Conservation (phyloP, 208 protist genomes). For the Porcisia hertigi region DNA sequence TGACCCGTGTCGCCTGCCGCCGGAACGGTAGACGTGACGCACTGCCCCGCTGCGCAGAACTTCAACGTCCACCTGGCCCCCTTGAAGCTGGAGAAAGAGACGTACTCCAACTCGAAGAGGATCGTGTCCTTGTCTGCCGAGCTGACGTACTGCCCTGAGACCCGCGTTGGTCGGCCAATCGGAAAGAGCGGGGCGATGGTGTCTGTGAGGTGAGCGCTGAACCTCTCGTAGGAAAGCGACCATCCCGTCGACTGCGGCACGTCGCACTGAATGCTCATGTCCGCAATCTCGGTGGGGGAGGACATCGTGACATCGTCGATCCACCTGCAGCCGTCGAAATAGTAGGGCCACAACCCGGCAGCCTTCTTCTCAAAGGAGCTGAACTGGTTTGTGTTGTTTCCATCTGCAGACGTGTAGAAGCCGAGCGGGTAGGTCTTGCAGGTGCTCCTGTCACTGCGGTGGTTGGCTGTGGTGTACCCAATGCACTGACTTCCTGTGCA, state of each 20-base stretch:
- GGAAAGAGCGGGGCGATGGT: slow-evolving; percentile 33
- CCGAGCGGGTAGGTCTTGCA: slow-evolving; percentile 15
- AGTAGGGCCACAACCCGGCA: not conserved
- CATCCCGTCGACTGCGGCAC: slow-evolving; percentile 27
- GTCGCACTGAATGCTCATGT: slow-evolving; percentile 35
- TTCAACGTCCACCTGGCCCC: slow-evolving; percentile 23
- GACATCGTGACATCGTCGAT: slow-evolving; percentile 35
- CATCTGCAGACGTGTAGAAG: slow-evolving; percentile 23
- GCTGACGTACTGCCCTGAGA: slow-evolving; percentile 18
- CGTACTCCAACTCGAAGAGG: slow-evolving; percentile 26
- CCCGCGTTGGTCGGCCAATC: slow-evolving; percentile 29
- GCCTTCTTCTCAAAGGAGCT: slow-evolving; percentile 22
- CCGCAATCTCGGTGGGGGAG: slow-evolving; percentile 18
- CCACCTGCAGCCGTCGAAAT: slow-evolving; percentile 7
- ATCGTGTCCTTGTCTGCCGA: slow-evolving; percentile 13
- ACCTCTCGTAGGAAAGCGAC: slow-evolving; percentile 27
- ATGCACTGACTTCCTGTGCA: slow-evolving; percentile 17
- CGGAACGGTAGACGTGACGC: slow-evolving; percentile 3
- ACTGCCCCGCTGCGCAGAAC: slow-evolving; percentile 11
- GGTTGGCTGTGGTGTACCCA: slow-evolving; percentile 21
- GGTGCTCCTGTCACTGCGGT: slow-evolving; percentile 15
- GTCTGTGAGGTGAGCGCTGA: slow-evolving; percentile 25
- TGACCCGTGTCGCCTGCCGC: not conserved
- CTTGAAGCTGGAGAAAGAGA: slow-evolving; percentile 32
- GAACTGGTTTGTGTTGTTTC: slow-evolving; percentile 36